Percentiles rank a stretch among this genome's conserved stretches.
Conservation (phyloP, 148 eudicot species). For the Silene conica region DNA sequence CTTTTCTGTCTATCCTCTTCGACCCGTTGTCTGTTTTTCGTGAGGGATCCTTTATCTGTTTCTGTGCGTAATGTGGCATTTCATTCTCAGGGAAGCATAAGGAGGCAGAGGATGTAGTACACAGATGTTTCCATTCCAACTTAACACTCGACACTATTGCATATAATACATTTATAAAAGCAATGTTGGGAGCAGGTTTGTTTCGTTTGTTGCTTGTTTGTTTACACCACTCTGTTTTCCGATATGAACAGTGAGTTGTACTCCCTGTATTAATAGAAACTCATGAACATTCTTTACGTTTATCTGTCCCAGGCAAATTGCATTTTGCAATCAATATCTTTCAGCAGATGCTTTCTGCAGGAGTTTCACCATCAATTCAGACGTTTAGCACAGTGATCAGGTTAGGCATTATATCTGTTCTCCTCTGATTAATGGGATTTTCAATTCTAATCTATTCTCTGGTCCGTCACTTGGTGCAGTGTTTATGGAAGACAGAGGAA, state of each 20-base stretch:
- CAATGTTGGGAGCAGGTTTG: conserved; percentile 85
- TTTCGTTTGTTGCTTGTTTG: background rate
- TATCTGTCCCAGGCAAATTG: conserved; percentile 57
- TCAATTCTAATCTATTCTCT: conserved; percentile 7
- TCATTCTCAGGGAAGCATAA: conserved; percentile 50
- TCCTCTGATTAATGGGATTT: conserved; percentile 10
- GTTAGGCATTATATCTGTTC: conserved; percentile 29
- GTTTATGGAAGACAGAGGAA: conserved; percentile 71
- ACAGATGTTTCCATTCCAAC: conserved; percentile 40
- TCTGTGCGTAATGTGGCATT: background rate
- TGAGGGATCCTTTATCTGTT: background rate
- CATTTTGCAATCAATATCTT: conserved; percentile 54
- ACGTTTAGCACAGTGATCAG: conserved; percentile 88
- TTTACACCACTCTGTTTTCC: background rate
- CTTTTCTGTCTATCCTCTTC: too few species aligned
- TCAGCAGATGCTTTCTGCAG: conserved; percentile 60
- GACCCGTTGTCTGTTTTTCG: too few species aligned
- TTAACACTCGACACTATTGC: conserved; percentile 75
- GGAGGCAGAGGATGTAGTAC: conserved; percentile 60
- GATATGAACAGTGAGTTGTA: background rate
- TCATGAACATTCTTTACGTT: conserved; percentile 15
- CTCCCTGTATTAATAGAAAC: background rate
- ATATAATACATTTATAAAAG: conserved; percentile 80
- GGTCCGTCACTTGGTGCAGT: conserved; percentile 40
- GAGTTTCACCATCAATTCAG: conserved; percentile 73